Evolutionary conservation across 768 basidiomycete genomes (phyloP).

Genomic region (Mycena filopes): DNA sequence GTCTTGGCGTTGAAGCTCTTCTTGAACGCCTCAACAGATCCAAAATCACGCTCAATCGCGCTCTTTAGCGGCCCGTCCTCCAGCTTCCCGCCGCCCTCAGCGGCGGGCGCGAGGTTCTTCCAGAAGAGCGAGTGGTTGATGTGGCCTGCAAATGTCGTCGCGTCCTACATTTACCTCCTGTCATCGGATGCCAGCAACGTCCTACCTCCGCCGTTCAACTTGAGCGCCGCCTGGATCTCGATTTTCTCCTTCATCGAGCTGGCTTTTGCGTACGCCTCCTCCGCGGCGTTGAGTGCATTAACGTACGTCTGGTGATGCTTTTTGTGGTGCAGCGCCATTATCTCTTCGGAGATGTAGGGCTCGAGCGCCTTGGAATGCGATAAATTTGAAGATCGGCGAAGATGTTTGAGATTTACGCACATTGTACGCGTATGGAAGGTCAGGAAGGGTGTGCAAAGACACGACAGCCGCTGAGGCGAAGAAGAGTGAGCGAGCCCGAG

Average conservation of each 20-base stretch:
- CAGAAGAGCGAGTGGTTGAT: constrained; percentile 98
- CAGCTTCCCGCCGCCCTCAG: constrained; percentile 71
- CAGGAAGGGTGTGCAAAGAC: constrained; percentile 77
- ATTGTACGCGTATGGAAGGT: constrained; percentile 85
- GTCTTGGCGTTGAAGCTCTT: constrained; percentile 87
- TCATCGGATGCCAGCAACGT: too few relatives aligned
- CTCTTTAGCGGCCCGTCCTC: constrained; percentile 75
- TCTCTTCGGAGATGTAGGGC: constrained; percentile 89
- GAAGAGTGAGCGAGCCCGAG: constrained; percentile 57
- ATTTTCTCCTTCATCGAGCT: constrained; percentile 79
- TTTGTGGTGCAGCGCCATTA: constrained; percentile 93
- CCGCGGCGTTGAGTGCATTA: constrained; percentile 92
- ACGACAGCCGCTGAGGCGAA: constrained; percentile 55
- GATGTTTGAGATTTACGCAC: constrained; percentile 48
- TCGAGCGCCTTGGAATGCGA: constrained; percentile 72
- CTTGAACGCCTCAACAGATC: constrained; percentile 88
- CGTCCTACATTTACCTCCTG: neutral
- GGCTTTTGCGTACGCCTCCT: constrained; percentile 79
- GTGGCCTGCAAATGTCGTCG: constrained; percentile 64
- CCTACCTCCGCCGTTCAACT: constrained; percentile 95
- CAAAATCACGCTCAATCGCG: constrained; percentile 84
- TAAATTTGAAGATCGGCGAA: constrained; percentile 20
- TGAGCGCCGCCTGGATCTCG: constrained; percentile 88
- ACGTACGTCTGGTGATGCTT: constrained; percentile 97
- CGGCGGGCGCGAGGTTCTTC: constrained; percentile 91